phyloP scores from a whole-genome alignment of 192 early-diverging fungal genomes.

The Backusella sp. region DNA sequence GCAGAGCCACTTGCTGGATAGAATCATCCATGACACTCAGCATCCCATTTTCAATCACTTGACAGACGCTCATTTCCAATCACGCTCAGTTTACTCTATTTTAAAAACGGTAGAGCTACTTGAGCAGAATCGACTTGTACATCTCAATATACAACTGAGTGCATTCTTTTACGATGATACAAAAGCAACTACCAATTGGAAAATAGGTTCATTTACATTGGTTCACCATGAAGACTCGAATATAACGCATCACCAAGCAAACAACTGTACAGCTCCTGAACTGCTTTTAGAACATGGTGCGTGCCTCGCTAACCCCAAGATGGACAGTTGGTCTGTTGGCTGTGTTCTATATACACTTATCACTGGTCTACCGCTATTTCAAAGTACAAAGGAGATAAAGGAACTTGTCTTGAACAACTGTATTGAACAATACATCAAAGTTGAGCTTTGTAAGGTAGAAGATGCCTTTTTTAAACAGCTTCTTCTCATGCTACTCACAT shows the following conservation, averaged over 20 bases:
- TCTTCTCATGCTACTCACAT: neutral
- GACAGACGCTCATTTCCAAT: neutral
- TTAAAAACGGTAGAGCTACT: neutral
- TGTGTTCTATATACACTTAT: neutral
- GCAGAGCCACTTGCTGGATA: neutral
- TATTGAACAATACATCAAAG: neutral
- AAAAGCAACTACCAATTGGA: neutral
- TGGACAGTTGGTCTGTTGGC: neutral
- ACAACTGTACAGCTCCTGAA: slow-evolving; percentile 4
- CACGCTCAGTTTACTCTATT: neutral
- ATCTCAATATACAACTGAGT: neutral
- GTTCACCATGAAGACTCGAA: neutral
- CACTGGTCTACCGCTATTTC: neutral
- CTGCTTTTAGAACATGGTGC: neutral
- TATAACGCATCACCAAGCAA: neutral
- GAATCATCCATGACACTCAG: neutral
- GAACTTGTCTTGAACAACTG: neutral
- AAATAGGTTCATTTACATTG: neutral
- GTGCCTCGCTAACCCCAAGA: neutral
- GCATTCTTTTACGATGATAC: neutral
- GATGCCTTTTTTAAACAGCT: neutral
- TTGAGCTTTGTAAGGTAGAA: neutral
- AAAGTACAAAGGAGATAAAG: neutral
- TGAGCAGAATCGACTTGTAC: neutral
- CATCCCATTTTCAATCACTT: neutral